Base-by-base conservation (phyloP, 2,329 filamentous ascomycete species). In the Hansfordia pulvinata region DNA sequence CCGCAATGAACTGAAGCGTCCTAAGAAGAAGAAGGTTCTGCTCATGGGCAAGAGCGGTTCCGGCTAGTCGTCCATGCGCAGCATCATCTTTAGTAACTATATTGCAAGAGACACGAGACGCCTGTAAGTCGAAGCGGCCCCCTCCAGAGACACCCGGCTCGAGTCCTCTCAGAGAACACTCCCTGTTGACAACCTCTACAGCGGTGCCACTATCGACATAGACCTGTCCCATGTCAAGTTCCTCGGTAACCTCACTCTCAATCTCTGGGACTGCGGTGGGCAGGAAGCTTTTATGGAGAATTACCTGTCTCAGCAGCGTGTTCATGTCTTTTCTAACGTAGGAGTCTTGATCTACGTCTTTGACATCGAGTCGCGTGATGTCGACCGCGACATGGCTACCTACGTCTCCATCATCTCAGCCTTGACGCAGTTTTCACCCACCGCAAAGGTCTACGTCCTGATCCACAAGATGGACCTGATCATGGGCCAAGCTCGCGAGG, bases 401-500 rank as follows among this genome's bases (percentile, higher is more conserved):
- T 98, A 96, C 60, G 75, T 78, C 27, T 79, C 82, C 38, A 90
- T 96, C 49, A 83, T 96, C 40, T 73, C 77, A 26, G 90, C 90
- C 1, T 66, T 98, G 20, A 69, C 77, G 29, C 86, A 96, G 56
- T 93, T 76, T 63, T 92, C 82, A 25, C 62, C 70, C 17, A 60
- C 62, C 3, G 84, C 88, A 35, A 81, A 82, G 49, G 77, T 98
- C 43, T 98, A 96, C 57, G 81, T 90, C 34, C 72, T 98, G 23
- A 81, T 98, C 39, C 90, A 98, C 74, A 98, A 98, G 58, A 94
- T 98, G 81, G 90, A 98, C 50, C 70, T 98, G 15, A 84, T 96
- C 25, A 80, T 86, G 39, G 70, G 76, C 20, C 70, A 79, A 30
- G 72, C 79, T 39, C 80, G 86, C 33, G 76, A 85, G 46, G 62